Evolutionary conservation across 1,139 yeast species (phyloP), one percentile per base, ranked within the genome.

Genomic region (Magnusiomyces tetraspermus): DNA sequence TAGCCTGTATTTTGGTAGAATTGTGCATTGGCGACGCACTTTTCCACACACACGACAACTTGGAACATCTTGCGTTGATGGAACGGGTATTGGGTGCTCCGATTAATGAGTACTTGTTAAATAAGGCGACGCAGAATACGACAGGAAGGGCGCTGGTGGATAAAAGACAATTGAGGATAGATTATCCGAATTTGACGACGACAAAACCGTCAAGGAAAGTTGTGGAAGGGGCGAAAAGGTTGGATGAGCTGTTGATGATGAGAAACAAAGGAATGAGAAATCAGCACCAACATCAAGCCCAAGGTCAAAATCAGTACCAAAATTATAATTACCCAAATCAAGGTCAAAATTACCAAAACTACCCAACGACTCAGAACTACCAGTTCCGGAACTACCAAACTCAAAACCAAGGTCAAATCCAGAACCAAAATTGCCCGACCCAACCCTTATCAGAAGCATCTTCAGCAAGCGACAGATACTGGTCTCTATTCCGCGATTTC

Each of bases 11-110:
- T 19, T 71, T 94, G 46, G 90, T 89, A 13, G 98, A 94, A 69
- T 71, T 94, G 51, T 83, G 87, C 50, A 87, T 95, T 31, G 99
- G 98, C 17, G 96, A 88, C 62, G 96, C 97, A 0, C 71, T 94
- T 33, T 94, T 92, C 69, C 90, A 87, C 59, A 94, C 97, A 0
- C 97, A 92, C 67, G 97, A 92, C 64, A 90, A 92, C 67, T 72
- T 83, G 55, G 97, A 92, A 67, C 98, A 94, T 70, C 74, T 94
- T 66, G 96, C 96, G 17, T 82, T 94, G 85, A 92, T 94, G 85
- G 94, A 92, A 67, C 82, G 80, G 59, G 79, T 90, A 17, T 72
- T 82, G 45, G 74, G 70, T 49, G 48, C 59, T 56, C 59, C 58
- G 51, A 67, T 64, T 57, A 67, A 62, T 58, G 61, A 53, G 49